Conservation (phyloP, 2,329 filamentous ascomycete genomes). For the Cladophialophora psammophila region DNA sequence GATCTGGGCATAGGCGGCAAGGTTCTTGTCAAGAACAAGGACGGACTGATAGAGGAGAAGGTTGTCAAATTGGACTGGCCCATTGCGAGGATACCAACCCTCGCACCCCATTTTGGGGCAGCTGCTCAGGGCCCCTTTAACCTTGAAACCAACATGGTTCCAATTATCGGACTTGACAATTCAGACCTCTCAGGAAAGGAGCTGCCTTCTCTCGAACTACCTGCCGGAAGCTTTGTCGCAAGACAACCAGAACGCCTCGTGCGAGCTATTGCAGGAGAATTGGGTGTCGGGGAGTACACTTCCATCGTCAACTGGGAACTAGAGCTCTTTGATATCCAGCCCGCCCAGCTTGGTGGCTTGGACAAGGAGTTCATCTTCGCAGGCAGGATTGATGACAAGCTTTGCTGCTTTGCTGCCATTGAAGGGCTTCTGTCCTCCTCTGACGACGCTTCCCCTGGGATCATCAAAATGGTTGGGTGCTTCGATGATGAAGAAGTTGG, state of each 20-base stretch:
- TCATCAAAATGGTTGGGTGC: constrained; percentile 88
- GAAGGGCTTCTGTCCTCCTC: constrained; percentile 78
- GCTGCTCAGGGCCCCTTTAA: constrained; percentile 73
- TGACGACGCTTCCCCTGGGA: constrained; percentile 59
- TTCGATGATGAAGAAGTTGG: constrained; percentile 99
- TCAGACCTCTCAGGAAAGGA: constrained; percentile 58
- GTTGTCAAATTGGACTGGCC: constrained; percentile 94
- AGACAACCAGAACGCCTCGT: constrained; percentile 88
- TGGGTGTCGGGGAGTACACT: constrained; percentile 75
- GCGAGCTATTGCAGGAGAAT: constrained; percentile 77
- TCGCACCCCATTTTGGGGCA: constrained; percentile 92
- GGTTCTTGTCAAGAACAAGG: constrained; percentile 75
- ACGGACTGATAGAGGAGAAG: constrained; percentile 78
- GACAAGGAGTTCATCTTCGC: constrained; percentile 95
- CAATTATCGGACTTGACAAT: constrained; percentile 88
- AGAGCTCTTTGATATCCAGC: constrained; percentile 90
- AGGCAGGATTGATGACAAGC: constrained; percentile 94
- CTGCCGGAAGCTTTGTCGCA: constrained; percentile 73
- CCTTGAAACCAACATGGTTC: constrained; percentile 90
- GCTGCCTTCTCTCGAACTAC: constrained; percentile 41
- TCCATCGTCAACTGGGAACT: constrained; percentile 95
- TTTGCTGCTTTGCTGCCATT: constrained; percentile 92
- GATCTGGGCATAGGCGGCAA: constrained; percentile 90
- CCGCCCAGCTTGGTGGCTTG: constrained; percentile 81
- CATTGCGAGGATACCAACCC: constrained; percentile 87